These are phyloP conservation scores for Malassezia obtusa DNA, from an alignment of 1,284 basidiomycete genomes.

Conservation along the genomic window DNA sequence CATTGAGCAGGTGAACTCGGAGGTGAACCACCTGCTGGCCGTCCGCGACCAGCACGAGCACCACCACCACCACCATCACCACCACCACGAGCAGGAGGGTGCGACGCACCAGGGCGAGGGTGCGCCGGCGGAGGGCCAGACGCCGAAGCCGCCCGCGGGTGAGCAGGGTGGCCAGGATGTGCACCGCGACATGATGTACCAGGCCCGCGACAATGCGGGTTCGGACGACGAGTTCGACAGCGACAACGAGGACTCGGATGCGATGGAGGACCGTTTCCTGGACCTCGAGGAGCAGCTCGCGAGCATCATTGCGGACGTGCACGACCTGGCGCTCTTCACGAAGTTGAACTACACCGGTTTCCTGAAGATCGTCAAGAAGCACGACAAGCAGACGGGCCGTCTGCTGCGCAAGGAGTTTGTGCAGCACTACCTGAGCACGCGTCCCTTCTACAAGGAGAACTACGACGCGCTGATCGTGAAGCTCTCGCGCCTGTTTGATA, in stretches of 20 bases:
- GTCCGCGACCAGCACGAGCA: slow-evolving; percentile 11
- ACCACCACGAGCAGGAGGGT: background rate
- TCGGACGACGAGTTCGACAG: slow-evolving; percentile 54
- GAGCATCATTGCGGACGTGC: slow-evolving; percentile 90
- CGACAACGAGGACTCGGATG: slow-evolving; percentile 60
- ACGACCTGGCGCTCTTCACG: slow-evolving; percentile 84
- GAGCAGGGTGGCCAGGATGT: background rate
- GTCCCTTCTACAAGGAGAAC: slow-evolving; percentile 80
- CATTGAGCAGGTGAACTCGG: slow-evolving; percentile 45
- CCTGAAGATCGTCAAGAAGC: slow-evolving; percentile 97
- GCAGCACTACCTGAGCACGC: slow-evolving; percentile 82
- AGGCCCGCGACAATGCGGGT: slow-evolving; percentile 52
- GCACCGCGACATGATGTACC: slow-evolving; percentile 17
- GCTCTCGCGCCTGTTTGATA: slow-evolving; percentile 86
- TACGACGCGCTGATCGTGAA: slow-evolving; percentile 85
- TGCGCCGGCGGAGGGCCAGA: background rate
- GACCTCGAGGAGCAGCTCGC: slow-evolving; percentile 89
- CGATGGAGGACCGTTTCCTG: slow-evolving; percentile 78
- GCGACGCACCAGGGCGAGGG: background rate
- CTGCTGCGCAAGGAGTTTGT: slow-evolving; percentile 58
- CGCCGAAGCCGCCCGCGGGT: slow-evolving; percentile 29
- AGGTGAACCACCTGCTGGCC: slow-evolving; percentile 44
- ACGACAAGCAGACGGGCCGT: slow-evolving; percentile 62
- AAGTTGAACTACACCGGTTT: slow-evolving; percentile 92
- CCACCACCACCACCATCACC: slow-evolving; percentile 8